Conservation (phyloP, 768 basidiomycete species). For the Serendipita indica region DNA sequence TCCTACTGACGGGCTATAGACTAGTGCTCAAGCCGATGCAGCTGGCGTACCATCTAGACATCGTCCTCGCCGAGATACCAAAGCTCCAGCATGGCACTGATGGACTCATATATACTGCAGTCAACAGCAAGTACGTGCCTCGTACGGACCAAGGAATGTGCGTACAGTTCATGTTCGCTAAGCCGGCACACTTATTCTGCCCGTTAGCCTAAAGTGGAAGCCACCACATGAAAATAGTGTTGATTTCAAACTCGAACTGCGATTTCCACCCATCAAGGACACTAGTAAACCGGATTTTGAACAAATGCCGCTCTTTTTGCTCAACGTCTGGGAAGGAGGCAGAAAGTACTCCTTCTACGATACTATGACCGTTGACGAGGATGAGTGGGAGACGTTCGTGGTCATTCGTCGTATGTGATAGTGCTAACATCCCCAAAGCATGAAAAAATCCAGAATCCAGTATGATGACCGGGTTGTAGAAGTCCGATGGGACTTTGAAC, state of each 20-base stretch:
- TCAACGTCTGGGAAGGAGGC: slow-evolving; percentile 72
- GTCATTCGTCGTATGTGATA: slow-evolving; percentile 7
- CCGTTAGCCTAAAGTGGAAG: slow-evolving; percentile 87
- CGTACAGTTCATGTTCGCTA: slow-evolving; percentile 19
- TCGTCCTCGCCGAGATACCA: slow-evolving; percentile 80
- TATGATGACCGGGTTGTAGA: slow-evolving; percentile 89
- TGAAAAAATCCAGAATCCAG: slow-evolving; percentile 75
- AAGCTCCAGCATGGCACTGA: slow-evolving; percentile 82
- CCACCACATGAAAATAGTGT: slow-evolving; percentile 95
- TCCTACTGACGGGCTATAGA: slow-evolving; percentile 26
- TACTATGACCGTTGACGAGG: slow-evolving; percentile 67
- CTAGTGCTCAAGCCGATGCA: slow-evolving; percentile 79
- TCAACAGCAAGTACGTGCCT: slow-evolving; percentile 58
- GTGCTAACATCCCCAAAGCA: slow-evolving; percentile 29
- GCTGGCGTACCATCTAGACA: slow-evolving; percentile 73
- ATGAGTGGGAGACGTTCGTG: slow-evolving; percentile 84
- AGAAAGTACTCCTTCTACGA: slow-evolving; percentile 69
- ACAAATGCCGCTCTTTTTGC: slow-evolving; percentile 72
- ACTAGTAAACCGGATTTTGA: slow-evolving; percentile 56
- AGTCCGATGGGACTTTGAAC: slow-evolving; percentile 70
- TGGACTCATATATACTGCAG: slow-evolving; percentile 92
- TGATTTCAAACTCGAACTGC: slow-evolving; percentile 91
- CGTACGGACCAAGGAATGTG: slow-evolving; percentile 80
- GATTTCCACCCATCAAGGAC: slow-evolving; percentile 61
- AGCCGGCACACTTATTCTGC: neutral